These are phyloP conservation scores for Magnolia changhungtana DNA, from an alignment of 164 flowering plant genomes.

Conservation along the genomic window DNA sequence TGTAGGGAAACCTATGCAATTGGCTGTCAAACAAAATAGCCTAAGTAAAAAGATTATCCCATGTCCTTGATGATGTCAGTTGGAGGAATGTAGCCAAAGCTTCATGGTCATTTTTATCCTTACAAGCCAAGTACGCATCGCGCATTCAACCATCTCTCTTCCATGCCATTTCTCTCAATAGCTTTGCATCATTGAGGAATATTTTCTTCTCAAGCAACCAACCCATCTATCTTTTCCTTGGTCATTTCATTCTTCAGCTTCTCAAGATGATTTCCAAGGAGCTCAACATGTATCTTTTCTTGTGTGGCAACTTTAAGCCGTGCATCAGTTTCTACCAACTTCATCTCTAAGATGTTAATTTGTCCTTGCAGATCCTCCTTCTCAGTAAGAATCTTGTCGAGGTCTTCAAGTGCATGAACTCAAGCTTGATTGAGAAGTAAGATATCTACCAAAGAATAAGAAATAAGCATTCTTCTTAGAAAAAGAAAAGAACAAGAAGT, in stretches of 20 bases:
- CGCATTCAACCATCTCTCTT: conserved; percentile 62
- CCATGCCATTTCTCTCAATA: conserved; percentile 84
- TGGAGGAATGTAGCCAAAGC: conserved; percentile 47
- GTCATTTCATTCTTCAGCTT: conserved; percentile 54
- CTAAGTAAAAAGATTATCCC: conserved; percentile 35
- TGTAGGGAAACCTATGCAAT: background rate
- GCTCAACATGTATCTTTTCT: conserved; percentile 75
- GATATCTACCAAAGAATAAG: conserved; percentile 46
- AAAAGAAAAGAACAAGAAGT: background rate
- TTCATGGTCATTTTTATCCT: conserved; percentile 62
- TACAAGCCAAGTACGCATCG: conserved; percentile 63
- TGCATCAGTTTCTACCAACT: conserved; percentile 88
- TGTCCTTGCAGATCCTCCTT: conserved; percentile 80
- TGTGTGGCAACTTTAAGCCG: conserved; percentile 73
- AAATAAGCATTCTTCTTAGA: background rate
- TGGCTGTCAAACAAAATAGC: background rate
- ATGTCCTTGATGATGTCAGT: conserved; percentile 46
- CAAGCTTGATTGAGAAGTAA: conserved; percentile 90
- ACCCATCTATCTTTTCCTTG: conserved; percentile 51
- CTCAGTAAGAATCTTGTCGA: conserved; percentile 64
- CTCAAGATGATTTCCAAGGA: conserved; percentile 65
- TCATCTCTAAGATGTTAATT: conserved; percentile 69
- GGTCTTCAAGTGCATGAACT: conserved; percentile 70
- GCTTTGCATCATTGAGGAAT: conserved; percentile 51
- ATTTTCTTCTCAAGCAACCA: conserved; percentile 91